phyloP scores from a whole-genome alignment of 2,329 filamentous ascomycete genomes.

The Tolypocladium ophioglossoides region DNA sequence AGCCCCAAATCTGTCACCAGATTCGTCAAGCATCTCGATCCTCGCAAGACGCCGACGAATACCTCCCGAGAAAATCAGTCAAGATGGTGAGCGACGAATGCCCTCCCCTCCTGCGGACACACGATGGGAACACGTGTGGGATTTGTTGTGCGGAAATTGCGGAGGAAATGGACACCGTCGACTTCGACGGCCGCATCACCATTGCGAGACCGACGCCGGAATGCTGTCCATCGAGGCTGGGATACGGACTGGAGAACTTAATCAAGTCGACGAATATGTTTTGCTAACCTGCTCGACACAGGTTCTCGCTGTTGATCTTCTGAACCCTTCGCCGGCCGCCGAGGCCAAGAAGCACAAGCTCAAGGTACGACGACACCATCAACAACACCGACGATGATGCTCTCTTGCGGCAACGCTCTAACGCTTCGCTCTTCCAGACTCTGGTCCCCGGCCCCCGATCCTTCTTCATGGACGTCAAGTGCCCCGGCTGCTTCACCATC shows the following conservation, averaged over 20 bases:
- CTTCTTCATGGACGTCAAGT: conserved; percentile 99
- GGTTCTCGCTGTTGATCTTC: conserved; percentile 99
- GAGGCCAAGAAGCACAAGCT: conserved; percentile 99
- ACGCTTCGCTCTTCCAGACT: conserved; percentile 41
- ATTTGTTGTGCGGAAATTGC: conserved; percentile 3
- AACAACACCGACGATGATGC: conserved; percentile 5
- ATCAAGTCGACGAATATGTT: conserved; percentile 1
- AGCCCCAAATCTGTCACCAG: conserved; percentile 45
- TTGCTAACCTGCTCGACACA: conserved; percentile 44
- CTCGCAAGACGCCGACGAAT: conserved; percentile 36
- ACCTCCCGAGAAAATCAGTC: conserved; percentile 40
- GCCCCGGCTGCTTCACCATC: conserved; percentile 99
- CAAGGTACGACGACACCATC: conserved; percentile 57
- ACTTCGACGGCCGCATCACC: conserved; percentile 8
- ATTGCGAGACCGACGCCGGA: conserved; percentile 6
- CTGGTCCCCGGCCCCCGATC: conserved; percentile 94
- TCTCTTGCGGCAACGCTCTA: conserved; percentile 6
- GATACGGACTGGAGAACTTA: background rate
- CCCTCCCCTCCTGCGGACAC: conserved; percentile 6
- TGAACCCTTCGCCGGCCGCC: conserved; percentile 95
- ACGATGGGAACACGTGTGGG: conserved; percentile 9
- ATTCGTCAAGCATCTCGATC: conserved; percentile 38
- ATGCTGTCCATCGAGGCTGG: conserved; percentile 8
- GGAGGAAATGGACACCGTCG: conserved; percentile 1
- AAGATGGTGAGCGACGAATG: conserved; percentile 54